These are phyloP conservation scores for Geosiphon pyriformis DNA, from an alignment of 192 early-diverging fungal genomes.

Conservation along the genomic window DNA sequence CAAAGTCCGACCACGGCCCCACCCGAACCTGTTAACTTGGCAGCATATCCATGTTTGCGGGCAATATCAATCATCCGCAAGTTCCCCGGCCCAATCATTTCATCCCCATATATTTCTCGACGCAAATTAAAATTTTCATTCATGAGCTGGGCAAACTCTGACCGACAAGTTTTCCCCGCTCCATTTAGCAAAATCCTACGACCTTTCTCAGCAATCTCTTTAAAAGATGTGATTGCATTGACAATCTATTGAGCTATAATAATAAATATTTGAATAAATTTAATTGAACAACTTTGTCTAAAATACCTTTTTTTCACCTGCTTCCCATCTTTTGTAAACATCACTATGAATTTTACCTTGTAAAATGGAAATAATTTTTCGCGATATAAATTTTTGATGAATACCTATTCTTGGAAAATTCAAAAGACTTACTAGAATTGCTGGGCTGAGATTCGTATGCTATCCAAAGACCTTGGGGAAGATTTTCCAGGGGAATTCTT, in stretches of 20 bases:
- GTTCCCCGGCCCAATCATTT: conserved; percentile 43
- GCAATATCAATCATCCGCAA: conserved; percentile 48
- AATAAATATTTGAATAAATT: not conserved
- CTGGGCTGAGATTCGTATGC: conserved; percentile 52
- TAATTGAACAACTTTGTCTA: not conserved
- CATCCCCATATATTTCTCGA: conserved; percentile 45
- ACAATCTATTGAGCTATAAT: conserved; percentile 31
- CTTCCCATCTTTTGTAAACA: conserved; percentile 42
- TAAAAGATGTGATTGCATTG: conserved; percentile 49
- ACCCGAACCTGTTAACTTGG: conserved; percentile 57
- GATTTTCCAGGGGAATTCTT: conserved; percentile 26
- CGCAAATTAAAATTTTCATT: conserved; percentile 50
- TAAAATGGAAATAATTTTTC: too few species aligned
- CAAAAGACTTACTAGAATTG: conserved; percentile 43
- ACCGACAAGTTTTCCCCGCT: conserved; percentile 9
- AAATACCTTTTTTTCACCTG: conserved; percentile 49
- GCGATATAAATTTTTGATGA: too few species aligned
- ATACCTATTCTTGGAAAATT: too few species aligned
- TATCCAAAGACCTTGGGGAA: conserved; percentile 40
- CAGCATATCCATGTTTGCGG: conserved; percentile 37
- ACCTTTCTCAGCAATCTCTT: conserved; percentile 34
- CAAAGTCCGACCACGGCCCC: conserved; percentile 57
- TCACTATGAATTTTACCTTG: conserved; percentile 46
- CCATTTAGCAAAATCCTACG: conserved; percentile 25
- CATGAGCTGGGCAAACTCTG: conserved; percentile 46